Percentiles rank a stretch among this genome's conserved stretches.
Evolutionary conservation across 2,329 filamentous ascomycete species (phyloP).

Genomic region (Penicillium sp.): DNA sequence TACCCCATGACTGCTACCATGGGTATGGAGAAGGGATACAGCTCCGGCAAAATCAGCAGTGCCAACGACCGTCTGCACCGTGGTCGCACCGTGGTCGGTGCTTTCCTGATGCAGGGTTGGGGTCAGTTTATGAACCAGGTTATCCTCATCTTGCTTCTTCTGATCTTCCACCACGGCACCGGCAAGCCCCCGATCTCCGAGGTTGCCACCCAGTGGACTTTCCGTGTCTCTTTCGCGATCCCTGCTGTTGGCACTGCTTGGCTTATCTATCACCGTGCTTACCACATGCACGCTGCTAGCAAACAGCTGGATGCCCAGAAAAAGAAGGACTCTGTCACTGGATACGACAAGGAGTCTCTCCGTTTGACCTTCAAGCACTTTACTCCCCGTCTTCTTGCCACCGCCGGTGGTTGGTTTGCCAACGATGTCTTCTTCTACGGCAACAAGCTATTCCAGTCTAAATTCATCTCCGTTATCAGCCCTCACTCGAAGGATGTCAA

Average conservation of each 20-base stretch:
- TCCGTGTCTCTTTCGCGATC: conserved; percentile 85
- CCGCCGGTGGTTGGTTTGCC: conserved; percentile 83
- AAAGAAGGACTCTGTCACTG: conserved; percentile 79
- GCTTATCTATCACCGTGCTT: conserved; percentile 92
- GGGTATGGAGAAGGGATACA: conserved; percentile 83
- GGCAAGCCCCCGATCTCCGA: conserved; percentile 70
- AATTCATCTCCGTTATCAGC: conserved; percentile 80
- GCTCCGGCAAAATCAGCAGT: conserved; percentile 77
- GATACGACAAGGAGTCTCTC: conserved; percentile 80
- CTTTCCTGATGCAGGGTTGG: conserved; percentile 98
- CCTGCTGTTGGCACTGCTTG: conserved; percentile 85
- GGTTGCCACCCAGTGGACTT: conserved; percentile 76
- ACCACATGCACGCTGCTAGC: conserved; percentile 82
- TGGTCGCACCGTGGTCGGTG: conserved; percentile 88
- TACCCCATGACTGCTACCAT: conserved; percentile 96
- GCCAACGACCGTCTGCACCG: conserved; percentile 89
- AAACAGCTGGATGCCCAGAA: conserved; percentile 80
- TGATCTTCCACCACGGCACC: conserved; percentile 78
- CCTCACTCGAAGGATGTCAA: conserved; percentile 65
- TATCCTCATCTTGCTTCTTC: conserved; percentile 74
- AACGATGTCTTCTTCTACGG: conserved; percentile 99
- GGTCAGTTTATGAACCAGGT: conserved; percentile 92
- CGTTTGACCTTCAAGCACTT: conserved; percentile 74
- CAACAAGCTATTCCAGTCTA: conserved; percentile 90
- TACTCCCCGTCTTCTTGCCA: conserved; percentile 77